A percentile compares a stretch with the other conserved stretches of the same genome.
phyloP scores from a whole-genome alignment of 2,329 filamentous ascomycete species.

The Colletotrichum simmondsii region DNA sequence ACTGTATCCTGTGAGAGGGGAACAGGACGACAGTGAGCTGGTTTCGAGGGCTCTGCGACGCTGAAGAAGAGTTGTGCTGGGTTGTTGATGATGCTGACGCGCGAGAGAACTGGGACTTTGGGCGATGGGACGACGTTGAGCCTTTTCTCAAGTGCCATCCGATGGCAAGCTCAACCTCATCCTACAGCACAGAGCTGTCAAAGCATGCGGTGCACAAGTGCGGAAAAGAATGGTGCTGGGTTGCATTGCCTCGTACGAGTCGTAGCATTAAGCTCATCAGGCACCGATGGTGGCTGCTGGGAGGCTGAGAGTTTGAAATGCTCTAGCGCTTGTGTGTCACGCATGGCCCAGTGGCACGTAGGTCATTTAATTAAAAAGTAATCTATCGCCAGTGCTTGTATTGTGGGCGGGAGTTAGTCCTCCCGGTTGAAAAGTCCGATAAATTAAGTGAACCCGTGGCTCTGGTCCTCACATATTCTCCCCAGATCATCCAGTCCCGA shows the following conservation, averaged over 20 bases:
- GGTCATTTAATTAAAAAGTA: conserved; percentile 20
- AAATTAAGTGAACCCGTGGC: conserved; percentile 13
- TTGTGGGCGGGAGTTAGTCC: conserved; percentile 14
- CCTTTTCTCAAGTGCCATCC: background rate
- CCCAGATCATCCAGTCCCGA: background rate
- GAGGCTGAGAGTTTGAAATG: conserved; percentile 2
- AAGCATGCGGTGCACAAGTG: background rate
- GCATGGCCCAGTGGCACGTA: background rate
- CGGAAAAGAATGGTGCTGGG: too few relatives aligned
- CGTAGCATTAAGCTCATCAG: conserved; percentile 25
- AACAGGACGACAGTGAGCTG: background rate
- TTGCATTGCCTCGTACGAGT: background rate
- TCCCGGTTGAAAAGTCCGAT: background rate
- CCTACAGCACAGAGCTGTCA: background rate
- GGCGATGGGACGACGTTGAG: background rate
- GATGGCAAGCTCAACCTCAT: background rate
- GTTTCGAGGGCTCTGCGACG: conserved; percentile 1
- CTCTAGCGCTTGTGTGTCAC: background rate
- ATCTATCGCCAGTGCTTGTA: conserved; percentile 30
- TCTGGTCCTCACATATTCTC: background rate
- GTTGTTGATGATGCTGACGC: background rate
- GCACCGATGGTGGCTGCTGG: background rate
- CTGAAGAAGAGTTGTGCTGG: background rate
- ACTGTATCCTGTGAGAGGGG: background rate
- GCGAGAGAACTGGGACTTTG: background rate